These are phyloP conservation scores for Geum urbanum DNA, from an alignment of 306 rosid genomes.

Conservation along the genomic window DNA sequence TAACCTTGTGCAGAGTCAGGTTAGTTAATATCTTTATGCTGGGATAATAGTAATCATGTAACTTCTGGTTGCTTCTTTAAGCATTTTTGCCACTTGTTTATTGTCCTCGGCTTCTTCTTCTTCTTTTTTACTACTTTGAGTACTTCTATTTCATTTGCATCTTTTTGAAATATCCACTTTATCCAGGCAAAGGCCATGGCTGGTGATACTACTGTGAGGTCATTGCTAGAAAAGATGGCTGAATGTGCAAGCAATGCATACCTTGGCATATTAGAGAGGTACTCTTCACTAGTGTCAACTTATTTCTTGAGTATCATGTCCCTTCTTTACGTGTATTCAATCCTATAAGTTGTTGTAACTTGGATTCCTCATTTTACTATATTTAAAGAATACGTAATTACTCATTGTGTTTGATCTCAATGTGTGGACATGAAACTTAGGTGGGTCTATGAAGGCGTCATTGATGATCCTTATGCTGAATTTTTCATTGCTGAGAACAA, in stretches of 20 bases:
- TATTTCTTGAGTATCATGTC: neutral
- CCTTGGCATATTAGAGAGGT: conserved; percentile 92
- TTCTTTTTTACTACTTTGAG: neutral
- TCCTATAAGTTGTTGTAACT: neutral
- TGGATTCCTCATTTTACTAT: neutral
- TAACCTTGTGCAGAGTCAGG: conserved; percentile 95
- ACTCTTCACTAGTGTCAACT: conserved; percentile 9
- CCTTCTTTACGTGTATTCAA: conserved; percentile 1
- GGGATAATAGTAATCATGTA: neutral
- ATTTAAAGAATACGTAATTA: conserved; percentile 6
- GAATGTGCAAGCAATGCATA: conserved; percentile 92
- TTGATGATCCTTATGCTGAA: conserved; percentile 95
- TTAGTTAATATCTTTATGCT: conserved; percentile 21
- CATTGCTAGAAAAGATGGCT: conserved; percentile 87
- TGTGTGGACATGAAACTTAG: conserved; percentile 43
- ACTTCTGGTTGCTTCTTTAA: conserved; percentile 13
- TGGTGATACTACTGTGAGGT: conserved; percentile 85
- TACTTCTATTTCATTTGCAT: neutral
- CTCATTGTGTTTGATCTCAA: conserved; percentile 19
- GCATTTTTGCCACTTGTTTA: neutral
- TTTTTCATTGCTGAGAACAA: conserved; percentile 92
- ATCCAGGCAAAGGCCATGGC: conserved; percentile 98
- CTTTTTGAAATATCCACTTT: conserved; percentile 13
- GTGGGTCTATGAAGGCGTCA: conserved; percentile 97
- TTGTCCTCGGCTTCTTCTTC: neutral